phyloP scores from a whole-genome alignment of 345 rosid species.

The Salix suchowensis region DNA sequence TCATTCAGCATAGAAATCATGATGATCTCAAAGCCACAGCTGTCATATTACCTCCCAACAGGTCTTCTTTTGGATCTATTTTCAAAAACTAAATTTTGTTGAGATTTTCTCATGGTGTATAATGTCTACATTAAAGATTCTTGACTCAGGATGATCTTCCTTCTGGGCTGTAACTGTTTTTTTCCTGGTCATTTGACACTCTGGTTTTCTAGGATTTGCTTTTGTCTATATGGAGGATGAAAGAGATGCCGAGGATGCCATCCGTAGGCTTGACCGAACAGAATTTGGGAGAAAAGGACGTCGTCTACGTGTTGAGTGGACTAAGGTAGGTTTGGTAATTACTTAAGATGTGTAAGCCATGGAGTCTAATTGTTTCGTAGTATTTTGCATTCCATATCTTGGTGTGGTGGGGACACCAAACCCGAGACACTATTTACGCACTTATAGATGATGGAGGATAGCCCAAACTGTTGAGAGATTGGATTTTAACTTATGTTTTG shows the following conservation, averaged over 20 bases:
- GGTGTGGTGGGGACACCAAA: no score
- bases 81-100: background rate
- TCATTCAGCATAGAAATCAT: conserved; percentile 48
- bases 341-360: background rate
- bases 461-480: no score
- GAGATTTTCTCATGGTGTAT: background rate
- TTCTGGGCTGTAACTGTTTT: background rate
- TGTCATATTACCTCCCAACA: conserved; percentile 17
- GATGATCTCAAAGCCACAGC: conserved; percentile 42
- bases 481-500: no score
- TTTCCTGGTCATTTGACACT: background rate
- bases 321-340: conserved; percentile 44
- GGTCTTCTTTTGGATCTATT: conserved; percentile 19
- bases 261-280: conserved; percentile 61
- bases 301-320: conserved; percentile 90
- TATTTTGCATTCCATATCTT: background rate
- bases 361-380: background rate
- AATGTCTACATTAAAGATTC: background rate
- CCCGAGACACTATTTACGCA: no score
- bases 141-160: background rate
- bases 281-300: conserved; percentile 82
- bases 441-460: no score
- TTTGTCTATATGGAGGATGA: conserved; percentile 89
- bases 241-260: conserved; percentile 91
- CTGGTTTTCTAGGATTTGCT: conserved; percentile 57